These are phyloP conservation scores for Nitzschia inconspicua DNA, from an alignment of 108 stramenopile species.

Conservation along the genomic window DNA sequence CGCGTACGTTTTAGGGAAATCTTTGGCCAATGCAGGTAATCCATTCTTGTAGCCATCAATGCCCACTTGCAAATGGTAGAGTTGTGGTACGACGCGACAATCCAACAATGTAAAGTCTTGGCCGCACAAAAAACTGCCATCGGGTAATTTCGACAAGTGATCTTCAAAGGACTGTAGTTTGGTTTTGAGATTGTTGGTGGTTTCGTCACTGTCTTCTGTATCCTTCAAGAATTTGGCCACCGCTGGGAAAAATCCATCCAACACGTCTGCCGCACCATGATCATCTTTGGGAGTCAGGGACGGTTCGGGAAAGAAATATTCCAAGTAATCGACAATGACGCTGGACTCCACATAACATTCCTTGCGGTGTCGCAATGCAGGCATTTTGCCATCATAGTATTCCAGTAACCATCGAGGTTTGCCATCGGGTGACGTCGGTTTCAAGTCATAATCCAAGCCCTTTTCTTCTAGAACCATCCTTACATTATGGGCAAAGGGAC, in stretches of 20 bases:
- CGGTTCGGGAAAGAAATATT: slow-evolving; percentile 78
- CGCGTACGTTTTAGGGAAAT: slow-evolving; percentile 47
- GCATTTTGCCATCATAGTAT: slow-evolving; percentile 76
- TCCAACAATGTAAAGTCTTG: slow-evolving; percentile 60
- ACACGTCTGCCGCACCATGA: slow-evolving; percentile 32
- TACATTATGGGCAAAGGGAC: slow-evolving; percentile 83
- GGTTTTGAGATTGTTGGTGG: slow-evolving; percentile 32
- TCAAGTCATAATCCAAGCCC: slow-evolving; percentile 61
- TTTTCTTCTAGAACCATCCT: slow-evolving; percentile 80
- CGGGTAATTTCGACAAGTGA: slow-evolving; percentile 22
- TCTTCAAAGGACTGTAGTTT: slow-evolving; percentile 44
- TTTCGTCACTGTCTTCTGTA: slow-evolving; percentile 45
- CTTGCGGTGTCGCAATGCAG: slow-evolving; percentile 75
- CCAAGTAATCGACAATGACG: slow-evolving; percentile 78
- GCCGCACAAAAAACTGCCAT: slow-evolving; percentile 40
- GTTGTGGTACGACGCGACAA: slow-evolving; percentile 72
- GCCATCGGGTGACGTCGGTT: slow-evolving; percentile 47
- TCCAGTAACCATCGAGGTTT: slow-evolving; percentile 84
- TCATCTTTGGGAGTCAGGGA: slow-evolving; percentile 9
- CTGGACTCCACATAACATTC: slow-evolving; percentile 83
- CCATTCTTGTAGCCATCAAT: slow-evolving; percentile 53
- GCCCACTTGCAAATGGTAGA: slow-evolving; percentile 71
- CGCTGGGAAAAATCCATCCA: slow-evolving; percentile 78
- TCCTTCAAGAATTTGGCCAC: slow-evolving; percentile 76
- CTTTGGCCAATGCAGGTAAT: slow-evolving; percentile 35